Base-by-base conservation (phyloP, 2,329 filamentous ascomycete genomes). In the Fusarium proliferatum region DNA sequence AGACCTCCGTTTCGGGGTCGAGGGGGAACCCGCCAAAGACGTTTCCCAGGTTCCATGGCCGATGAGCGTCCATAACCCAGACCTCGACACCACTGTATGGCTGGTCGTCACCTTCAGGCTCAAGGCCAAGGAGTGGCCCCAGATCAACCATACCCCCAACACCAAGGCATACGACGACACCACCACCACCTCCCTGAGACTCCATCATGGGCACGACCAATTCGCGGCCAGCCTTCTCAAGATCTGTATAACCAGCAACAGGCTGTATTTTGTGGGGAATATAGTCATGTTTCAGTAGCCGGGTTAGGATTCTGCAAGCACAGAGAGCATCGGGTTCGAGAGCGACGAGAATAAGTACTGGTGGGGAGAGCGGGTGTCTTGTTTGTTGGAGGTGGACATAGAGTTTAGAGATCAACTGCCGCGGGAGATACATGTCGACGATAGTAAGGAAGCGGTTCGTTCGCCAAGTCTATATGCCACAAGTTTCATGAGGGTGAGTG, bases 221-320 rank as follows among this genome's bases (percentile, higher is more conserved):
- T 74, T 95, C 91, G 79, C 90, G 89, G 51, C 95, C 95, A 28
- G 92, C 92, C 76, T 90, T 91, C 79, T 94, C 89, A 52, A 99
- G 89, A 81, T 98, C 96, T 74, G 90, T 92, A 90, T 98, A 98
- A 62, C 96, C 96, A 26, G 94, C 91, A 61, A 99, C 92, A 3
- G 96, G 96, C 79, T 98, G 94, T 79, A 98, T 97, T 84, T 98
- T 98, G 85, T 98, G 96, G 19, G 93, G 94, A 76, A 99, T 97
- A 81, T 97, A 98, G 86, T 99, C 96, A 87, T 96, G 93, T 84
- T 97, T 98, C 69, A 99, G 88, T n/a, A 99, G 88, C 57, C 93
- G 89, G 6, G 96, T 97, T 53, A 99, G 90, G 69, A 99, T 98
- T 70, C 95, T 94, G 81, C 95, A 97, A 71, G 95, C 96, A 83